Evolutionary conservation across 139 green algal species (phyloP).

Genomic region (Bryopsis sp.): DNA sequence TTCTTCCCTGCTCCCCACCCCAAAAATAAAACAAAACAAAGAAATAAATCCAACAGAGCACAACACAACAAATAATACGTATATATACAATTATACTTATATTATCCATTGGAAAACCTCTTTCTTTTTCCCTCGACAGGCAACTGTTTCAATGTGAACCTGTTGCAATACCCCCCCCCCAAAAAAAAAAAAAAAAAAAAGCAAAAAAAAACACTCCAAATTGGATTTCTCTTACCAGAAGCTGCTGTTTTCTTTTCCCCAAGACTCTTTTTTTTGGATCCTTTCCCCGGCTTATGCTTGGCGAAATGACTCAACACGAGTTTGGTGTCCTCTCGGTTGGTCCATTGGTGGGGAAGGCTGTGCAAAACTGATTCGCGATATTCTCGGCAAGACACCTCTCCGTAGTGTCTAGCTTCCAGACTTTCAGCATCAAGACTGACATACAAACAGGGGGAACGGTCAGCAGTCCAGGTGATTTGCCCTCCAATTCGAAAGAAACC

Average conservation of each 20-base stretch:
- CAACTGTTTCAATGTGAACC: too few species aligned
- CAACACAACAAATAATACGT: too few species aligned
- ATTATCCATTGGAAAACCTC: not conserved
- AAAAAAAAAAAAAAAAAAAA: too few species aligned
- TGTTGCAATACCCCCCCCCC: too few species aligned
- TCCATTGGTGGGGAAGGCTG: conserved; percentile 73
- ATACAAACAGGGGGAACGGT: not conserved
- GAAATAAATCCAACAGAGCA: too few species aligned
- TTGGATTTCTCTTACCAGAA: not conserved
- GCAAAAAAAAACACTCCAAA: too few species aligned
- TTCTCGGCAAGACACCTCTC: conserved; percentile 85
- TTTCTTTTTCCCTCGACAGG: too few species aligned
- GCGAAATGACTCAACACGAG: conserved; percentile 74
- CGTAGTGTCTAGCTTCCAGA: conserved; percentile 62
- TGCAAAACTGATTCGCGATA: conserved; percentile 76
- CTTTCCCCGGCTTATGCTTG: conserved; percentile 41
- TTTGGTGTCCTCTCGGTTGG: conserved; percentile 53
- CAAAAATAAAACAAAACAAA: too few species aligned
- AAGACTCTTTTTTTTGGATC: conserved; percentile 25
- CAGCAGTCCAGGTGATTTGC: too few species aligned
- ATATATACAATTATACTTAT: conserved; percentile 1
- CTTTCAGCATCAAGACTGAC: conserved; percentile 49
- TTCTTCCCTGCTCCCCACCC: too few species aligned
- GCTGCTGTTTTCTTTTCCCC: not conserved
- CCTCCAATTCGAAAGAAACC: too few species aligned